These are phyloP conservation scores for Prunus salicina DNA, from an alignment of 306 rosid species.

Conservation along the genomic window DNA sequence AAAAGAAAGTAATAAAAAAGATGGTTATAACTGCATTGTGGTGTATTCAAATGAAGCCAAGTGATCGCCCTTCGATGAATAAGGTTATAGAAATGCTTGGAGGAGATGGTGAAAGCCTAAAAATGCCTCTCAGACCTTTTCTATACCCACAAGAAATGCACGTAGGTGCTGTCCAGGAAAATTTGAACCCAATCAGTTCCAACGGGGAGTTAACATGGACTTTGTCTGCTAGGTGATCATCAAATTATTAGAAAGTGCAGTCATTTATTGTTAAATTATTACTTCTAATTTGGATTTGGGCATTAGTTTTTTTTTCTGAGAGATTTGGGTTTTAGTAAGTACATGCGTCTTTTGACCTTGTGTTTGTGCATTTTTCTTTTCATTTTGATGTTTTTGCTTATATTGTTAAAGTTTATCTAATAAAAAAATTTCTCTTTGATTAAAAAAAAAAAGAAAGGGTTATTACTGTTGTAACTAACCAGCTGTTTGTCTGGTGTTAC, in stretches of 20 bases:
- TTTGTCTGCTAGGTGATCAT: not conserved
- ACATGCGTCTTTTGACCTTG: too few species aligned
- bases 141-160: not conserved
- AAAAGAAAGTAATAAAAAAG: not conserved
- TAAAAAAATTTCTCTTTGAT: too few species aligned
- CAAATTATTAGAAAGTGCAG: not conserved
- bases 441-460: too few species aligned
- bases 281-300: too few species aligned
- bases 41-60: slow-evolving; percentile 13
- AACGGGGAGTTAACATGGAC: not conserved
- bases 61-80: slow-evolving; percentile 2
- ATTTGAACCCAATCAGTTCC: not conserved
- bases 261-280: too few species aligned
- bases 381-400: too few species aligned
- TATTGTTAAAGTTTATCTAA: too few species aligned
- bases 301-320: too few species aligned
- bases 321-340: too few species aligned
- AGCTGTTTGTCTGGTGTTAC: too few species aligned
- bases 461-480: too few species aligned
- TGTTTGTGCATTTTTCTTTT: too few species aligned
- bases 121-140: not conserved
- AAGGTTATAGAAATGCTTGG: slow-evolving; percentile 9
- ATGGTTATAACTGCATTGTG: slow-evolving; percentile 11
- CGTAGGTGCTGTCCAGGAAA: not conserved
- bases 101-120: not conserved